Conservation (phyloP, 768 basidiomycete species). For the Boletus rufocinnamomeus region DNA sequence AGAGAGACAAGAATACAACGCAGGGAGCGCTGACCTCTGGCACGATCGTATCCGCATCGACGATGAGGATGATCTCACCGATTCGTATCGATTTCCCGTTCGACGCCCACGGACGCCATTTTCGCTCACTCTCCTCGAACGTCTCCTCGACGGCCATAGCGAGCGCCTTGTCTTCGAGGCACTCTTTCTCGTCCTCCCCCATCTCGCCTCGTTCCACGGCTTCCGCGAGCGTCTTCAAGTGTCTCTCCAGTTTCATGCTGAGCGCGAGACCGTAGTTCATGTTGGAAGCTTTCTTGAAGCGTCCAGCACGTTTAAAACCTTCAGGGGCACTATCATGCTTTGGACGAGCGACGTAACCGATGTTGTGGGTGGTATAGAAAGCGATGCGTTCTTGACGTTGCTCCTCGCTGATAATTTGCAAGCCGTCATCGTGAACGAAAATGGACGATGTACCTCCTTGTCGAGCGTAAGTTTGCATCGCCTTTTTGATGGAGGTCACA, state of each 20-base stretch:
- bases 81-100: constrained; percentile 76
- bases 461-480: constrained; percentile 65
- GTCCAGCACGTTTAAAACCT: constrained; percentile 52
- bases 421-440: constrained; percentile 62
- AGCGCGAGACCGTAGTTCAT: constrained; percentile 76
- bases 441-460: constrained; percentile 62
- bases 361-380: constrained; percentile 58
- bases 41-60: constrained; percentile 88
- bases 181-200: constrained; percentile 38
- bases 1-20: not conserved
- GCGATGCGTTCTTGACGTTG: constrained; percentile 50
- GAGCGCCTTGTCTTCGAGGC: constrained; percentile 70
- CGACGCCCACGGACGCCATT: constrained; percentile 74
- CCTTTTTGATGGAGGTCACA: constrained; percentile 66
- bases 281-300: constrained; percentile 94
- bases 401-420: constrained; percentile 49
- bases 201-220: constrained; percentile 43
- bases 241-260: constrained; percentile 38
- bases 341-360: constrained; percentile 63
- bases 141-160: constrained; percentile 74
- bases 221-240: constrained; percentile 48
- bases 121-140: constrained; percentile 55
- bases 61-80: constrained; percentile 78
- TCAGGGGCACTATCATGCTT: constrained; percentile 38
- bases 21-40: constrained; percentile 50